Evolutionary conservation across 2,329 filamentous ascomycete genomes (phyloP).

Genomic region (Phialophora verrucosa): DNA sequence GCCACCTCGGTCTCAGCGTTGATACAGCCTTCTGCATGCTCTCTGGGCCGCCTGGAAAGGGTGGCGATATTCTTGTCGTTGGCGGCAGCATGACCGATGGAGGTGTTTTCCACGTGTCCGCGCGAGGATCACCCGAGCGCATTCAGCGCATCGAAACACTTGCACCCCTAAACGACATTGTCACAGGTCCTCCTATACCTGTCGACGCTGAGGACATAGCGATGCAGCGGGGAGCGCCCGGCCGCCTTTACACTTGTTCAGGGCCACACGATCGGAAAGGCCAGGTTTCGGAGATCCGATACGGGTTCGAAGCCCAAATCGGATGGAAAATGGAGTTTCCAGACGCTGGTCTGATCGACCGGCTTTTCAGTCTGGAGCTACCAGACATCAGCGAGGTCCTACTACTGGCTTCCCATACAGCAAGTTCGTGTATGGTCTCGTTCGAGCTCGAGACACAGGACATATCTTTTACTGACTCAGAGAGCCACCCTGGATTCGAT

Average conservation of each 20-base stretch:
- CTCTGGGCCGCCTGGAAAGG: constrained; percentile 53
- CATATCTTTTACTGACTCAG: constrained; percentile 48
- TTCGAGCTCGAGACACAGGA: constrained; percentile 49
- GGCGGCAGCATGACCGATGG: constrained; percentile 80
- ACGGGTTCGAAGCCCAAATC: constrained; percentile 72
- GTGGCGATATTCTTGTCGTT: constrained; percentile 77
- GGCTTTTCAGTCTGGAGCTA: constrained; percentile 53
- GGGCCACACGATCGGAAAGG: constrained; percentile 55
- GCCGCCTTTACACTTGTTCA: constrained; percentile 32
- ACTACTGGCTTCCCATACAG: constrained; percentile 51
- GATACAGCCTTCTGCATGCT: constrained; percentile 78
- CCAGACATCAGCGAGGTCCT: constrained; percentile 44
- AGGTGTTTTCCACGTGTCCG: constrained; percentile 72
- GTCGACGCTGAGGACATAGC: constrained; percentile 6
- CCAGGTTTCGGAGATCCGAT: constrained; percentile 70
- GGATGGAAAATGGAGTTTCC: constrained; percentile 53
- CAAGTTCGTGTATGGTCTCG: constrained; percentile 48
- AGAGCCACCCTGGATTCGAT: constrained; percentile 47
- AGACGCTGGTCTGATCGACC: constrained; percentile 48
- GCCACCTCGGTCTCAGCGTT: constrained; percentile 69
- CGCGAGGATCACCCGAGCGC: constrained; percentile 60
- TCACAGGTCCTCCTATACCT: constrained; percentile 27
- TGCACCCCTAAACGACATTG: constrained; percentile 58
- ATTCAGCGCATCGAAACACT: constrained; percentile 69
- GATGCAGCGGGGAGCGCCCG: constrained; percentile 11